phyloP scores from a whole-genome alignment of 2,329 filamentous ascomycete genomes.

The Aspergillus ustus region DNA sequence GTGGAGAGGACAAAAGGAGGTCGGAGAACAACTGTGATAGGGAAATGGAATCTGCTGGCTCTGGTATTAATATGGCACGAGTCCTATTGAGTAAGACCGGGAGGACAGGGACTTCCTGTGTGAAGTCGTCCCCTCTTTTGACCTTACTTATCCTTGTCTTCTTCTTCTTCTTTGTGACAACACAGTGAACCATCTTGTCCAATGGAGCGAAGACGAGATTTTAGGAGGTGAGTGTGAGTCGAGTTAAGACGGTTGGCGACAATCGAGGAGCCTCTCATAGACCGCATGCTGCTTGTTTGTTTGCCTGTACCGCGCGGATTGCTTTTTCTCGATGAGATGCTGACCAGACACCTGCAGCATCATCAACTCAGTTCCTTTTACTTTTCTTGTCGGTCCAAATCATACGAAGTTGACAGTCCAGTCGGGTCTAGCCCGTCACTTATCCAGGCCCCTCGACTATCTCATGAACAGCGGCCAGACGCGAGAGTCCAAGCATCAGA shows the following conservation, averaged over 20 bases:
- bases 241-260: constrained; percentile 1
- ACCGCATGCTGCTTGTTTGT: constrained; percentile 9
- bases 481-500: constrained; percentile 48
- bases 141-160: background rate
- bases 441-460: constrained; percentile 49
- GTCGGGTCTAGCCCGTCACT: constrained; percentile 48
- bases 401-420: constrained; percentile 54
- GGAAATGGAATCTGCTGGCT: background rate
- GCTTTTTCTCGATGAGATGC: constrained; percentile 16
- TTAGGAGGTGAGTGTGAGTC: constrained; percentile 23
- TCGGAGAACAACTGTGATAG: background rate
- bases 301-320: background rate
- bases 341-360: constrained; percentile 41
- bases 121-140: constrained; percentile 1
- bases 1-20: constrained; percentile 11
- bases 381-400: constrained; percentile 51
- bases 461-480: constrained; percentile 54
- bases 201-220: constrained; percentile 23
- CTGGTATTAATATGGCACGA: constrained; percentile 13
- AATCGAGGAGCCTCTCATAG: background rate
- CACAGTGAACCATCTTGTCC: background rate
- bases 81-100: background rate
- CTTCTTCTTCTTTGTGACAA: background rate
- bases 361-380: constrained; percentile 50
- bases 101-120: background rate